These are phyloP conservation scores for Dipodascus geniculatus DNA, from an alignment of 805 yeast genomes.

Conservation along the genomic window DNA sequence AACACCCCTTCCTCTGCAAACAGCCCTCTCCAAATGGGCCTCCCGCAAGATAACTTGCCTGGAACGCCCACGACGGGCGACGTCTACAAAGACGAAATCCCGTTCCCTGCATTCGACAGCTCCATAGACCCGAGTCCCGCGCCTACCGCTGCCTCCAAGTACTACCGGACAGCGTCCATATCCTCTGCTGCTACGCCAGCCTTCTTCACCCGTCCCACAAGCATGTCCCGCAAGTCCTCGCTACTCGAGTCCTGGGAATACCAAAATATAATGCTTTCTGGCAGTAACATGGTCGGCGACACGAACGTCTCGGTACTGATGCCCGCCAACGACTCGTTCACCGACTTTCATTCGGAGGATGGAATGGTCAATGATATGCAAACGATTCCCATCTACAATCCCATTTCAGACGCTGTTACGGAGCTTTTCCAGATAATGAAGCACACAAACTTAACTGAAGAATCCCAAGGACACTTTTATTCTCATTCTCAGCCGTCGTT, in stretches of 20 bases:
- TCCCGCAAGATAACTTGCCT: not conserved
- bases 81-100: not conserved
- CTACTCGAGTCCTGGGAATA: slow-evolving; percentile 5
- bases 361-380: not conserved
- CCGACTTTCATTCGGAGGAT: not conserved
- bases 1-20: not conserved
- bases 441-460: slow-evolving; percentile 1
- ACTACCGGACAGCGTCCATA: not conserved
- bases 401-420: slow-evolving; percentile 1
- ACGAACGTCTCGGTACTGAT: slow-evolving; percentile 3
- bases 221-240: not conserved
- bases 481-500: not conserved
- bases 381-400: not conserved
- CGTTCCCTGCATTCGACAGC: not conserved
- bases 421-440: slow-evolving; percentile 8
- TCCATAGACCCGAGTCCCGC: not conserved
- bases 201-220: not conserved
- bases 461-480: not conserved
- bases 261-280: slow-evolving; percentile 5
- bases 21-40: not conserved
- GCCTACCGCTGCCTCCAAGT: not conserved
- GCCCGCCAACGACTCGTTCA: not conserved
- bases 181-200: not conserved
- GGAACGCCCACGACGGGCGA: no score
- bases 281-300: slow-evolving; percentile 3